A percentile compares a stretch with the other conserved stretches of the same genome.
Conservation (phyloP, 192 early-diverging fungal species). For the Paraglomus occultum region DNA sequence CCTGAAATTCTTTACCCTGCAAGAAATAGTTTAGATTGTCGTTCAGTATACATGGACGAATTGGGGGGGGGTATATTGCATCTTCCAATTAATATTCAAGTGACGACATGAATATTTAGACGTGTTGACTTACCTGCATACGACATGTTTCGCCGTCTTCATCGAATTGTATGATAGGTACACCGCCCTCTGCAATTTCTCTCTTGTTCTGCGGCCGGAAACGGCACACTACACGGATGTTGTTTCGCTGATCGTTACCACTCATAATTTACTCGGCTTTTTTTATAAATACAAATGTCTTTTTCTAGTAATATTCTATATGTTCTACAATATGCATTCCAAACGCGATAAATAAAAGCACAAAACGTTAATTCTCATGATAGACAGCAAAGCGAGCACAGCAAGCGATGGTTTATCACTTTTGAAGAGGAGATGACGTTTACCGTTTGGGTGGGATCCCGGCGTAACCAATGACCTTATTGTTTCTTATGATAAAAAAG, state of each 20-base stretch:
- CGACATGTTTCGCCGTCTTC: constrained; percentile 64
- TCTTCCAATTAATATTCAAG: neutral
- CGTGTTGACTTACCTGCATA: constrained; percentile 39
- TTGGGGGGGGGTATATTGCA: neutral
- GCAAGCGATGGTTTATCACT: no score
- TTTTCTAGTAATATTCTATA: no score
- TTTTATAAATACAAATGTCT: no score
- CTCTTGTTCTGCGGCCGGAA: constrained; percentile 94
- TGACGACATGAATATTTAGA: constrained; percentile 28
- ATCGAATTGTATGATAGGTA: constrained; percentile 78
- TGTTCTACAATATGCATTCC: no score
- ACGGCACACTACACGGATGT: constrained; percentile 96
- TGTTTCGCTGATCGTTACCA: constrained; percentile 47
- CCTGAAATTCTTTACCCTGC: constrained; percentile 57
- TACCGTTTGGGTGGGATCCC: no score
- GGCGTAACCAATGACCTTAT: no score
- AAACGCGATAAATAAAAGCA: no score
- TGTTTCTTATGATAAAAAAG: no score
- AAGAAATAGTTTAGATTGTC: neutral
- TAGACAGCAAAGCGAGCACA: no score
- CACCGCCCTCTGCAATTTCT: constrained; percentile 90
- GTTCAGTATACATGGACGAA: neutral
- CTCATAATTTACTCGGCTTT: neutral
- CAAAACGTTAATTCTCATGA: no score
- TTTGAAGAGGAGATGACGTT: no score